A percentile compares a stretch with the other conserved stretches of the same genome.
Evolutionary conservation across 352 stramenopile species (phyloP).

Genomic region (Plasmopara halstedii): DNA sequence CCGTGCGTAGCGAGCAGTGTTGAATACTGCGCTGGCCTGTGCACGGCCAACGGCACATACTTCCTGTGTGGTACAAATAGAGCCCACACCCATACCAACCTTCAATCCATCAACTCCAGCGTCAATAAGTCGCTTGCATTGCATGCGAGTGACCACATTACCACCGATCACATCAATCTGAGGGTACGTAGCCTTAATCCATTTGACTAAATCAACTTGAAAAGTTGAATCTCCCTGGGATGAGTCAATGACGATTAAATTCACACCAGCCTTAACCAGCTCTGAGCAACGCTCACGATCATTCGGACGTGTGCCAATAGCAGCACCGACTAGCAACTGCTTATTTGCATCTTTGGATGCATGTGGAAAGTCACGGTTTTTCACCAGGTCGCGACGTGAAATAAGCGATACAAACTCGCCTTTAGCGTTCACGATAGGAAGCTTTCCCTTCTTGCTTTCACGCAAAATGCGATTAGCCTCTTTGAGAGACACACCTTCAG

Average conservation of each 20-base stretch:
- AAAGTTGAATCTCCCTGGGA: constrained; percentile 97
- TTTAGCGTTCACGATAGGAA: constrained; percentile 98
- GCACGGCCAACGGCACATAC: constrained; percentile 97
- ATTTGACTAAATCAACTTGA: constrained; percentile 86
- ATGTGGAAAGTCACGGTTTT: constrained; percentile 96
- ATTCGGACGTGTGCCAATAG: constrained; percentile 96
- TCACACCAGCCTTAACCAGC: constrained; percentile 92
- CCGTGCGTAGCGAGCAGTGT: constrained; percentile 93
- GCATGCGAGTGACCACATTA: constrained; percentile 97
- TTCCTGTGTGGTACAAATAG: constrained; percentile 99
- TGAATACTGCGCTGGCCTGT: constrained; percentile 98
- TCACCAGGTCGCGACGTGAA: constrained; percentile 96
- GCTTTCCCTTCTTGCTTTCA: constrained; percentile 98
- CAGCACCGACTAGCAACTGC: constrained; percentile 95
- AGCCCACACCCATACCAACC: constrained; percentile 99
- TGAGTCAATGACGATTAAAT: constrained; percentile 99
- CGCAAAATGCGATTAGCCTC: constrained; percentile 98
- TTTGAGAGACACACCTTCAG: constrained; percentile 91
- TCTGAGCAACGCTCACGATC: constrained; percentile 92
- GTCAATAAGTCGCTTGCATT: constrained; percentile 98
- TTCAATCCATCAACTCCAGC: constrained; percentile 98
- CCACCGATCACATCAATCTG: constrained; percentile 97
- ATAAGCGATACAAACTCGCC: constrained; percentile 98
- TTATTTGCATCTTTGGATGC: constrained; percentile 98
- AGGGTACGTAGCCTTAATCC: constrained; percentile 95